Conservation (phyloP, 495 filamentous ascomycete species). For the Lophiostoma macrostomum region DNA sequence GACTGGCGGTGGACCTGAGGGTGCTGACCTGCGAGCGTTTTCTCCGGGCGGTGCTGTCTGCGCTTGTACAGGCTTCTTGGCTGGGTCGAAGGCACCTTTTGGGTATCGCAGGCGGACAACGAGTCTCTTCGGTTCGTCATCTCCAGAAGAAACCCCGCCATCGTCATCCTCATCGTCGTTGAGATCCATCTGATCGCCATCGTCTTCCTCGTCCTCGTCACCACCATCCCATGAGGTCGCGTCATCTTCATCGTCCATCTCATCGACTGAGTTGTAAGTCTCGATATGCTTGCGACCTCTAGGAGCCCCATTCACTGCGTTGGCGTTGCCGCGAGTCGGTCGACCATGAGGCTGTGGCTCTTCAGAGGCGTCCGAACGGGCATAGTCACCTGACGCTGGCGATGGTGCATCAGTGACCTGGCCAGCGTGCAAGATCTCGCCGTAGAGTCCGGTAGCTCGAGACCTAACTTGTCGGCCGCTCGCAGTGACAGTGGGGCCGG, state of each 20-base stretch:
- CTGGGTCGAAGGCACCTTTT: slow-evolving; percentile 15
- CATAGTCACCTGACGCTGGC: slow-evolving; percentile 37
- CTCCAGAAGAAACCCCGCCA: slow-evolving; percentile 21
- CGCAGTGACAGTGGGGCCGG: slow-evolving; percentile 78
- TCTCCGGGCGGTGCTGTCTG: no score
- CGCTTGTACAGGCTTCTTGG: not conserved
- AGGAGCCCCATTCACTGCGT: slow-evolving; percentile 41
- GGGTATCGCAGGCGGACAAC: slow-evolving; percentile 34
- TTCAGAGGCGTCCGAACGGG: slow-evolving; percentile 37
- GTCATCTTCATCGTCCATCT: slow-evolving; percentile 65
- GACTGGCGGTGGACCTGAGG: not conserved
- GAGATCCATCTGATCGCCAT: slow-evolving; percentile 47
- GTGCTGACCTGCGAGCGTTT: no score
- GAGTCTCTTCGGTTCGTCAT: slow-evolving; percentile 35
- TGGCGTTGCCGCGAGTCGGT: slow-evolving; percentile 31
- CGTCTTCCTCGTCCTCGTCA: slow-evolving; percentile 70
- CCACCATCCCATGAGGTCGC: slow-evolving; percentile 60
- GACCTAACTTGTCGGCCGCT: slow-evolving; percentile 83
- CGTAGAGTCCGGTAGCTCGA: slow-evolving; percentile 72
- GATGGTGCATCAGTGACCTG: slow-evolving; percentile 37
- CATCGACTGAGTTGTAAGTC: slow-evolving; percentile 54
- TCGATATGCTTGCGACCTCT: slow-evolving; percentile 44
- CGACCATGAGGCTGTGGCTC: slow-evolving; percentile 34
- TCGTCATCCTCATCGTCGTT: slow-evolving; percentile 35
- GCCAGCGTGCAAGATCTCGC: slow-evolving; percentile 63